Percentiles rank a stretch among this genome's conserved stretches.
Evolutionary conservation across 495 filamentous ascomycete genomes (phyloP).

Genomic region (Filosporella fistucella): DNA sequence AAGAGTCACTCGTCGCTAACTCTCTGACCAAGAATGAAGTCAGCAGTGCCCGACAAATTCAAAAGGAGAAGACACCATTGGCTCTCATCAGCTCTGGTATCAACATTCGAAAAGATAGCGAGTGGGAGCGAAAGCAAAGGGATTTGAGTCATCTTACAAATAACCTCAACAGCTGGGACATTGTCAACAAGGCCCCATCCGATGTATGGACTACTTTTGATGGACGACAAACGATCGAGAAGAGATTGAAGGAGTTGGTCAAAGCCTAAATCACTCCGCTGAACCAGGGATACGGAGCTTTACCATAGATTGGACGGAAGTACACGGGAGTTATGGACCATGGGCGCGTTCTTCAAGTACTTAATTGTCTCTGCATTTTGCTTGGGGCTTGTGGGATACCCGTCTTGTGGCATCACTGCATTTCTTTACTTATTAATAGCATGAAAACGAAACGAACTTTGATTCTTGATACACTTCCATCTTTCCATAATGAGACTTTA

Average conservation of each 20-base stretch:
- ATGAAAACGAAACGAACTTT: too few species aligned
- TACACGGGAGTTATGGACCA: too few species aligned
- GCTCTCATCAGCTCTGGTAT: slow-evolving; percentile 77
- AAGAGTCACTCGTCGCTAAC: slow-evolving; percentile 85
- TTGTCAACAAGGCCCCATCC: slow-evolving; percentile 80
- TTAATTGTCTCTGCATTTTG: too few species aligned
- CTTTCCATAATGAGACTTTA: too few species aligned
- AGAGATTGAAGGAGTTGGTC: slow-evolving; percentile 44
- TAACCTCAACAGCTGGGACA: slow-evolving; percentile 78
- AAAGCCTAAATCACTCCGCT: too few species aligned
- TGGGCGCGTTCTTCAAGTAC: too few species aligned
- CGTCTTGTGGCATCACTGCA: too few species aligned
- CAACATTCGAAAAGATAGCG: slow-evolving; percentile 45
- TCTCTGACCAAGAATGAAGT: slow-evolving; percentile 80
- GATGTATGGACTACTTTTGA: slow-evolving; percentile 71
- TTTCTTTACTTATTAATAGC: too few species aligned
- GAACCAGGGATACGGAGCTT: too few species aligned
- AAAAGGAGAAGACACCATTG: slow-evolving; percentile 66
- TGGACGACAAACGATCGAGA: slow-evolving; percentile 67
- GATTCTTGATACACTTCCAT: too few species aligned
- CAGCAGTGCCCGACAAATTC: slow-evolving; percentile 67
- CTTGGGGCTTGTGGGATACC: too few species aligned
- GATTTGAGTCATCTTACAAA: slow-evolving; percentile 75
- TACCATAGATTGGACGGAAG: too few species aligned
- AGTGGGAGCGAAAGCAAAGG: slow-evolving; percentile 77